These are phyloP conservation scores for Nicotiana rustica DNA, from an alignment of 305 asterid species.

Conservation along the genomic window DNA sequence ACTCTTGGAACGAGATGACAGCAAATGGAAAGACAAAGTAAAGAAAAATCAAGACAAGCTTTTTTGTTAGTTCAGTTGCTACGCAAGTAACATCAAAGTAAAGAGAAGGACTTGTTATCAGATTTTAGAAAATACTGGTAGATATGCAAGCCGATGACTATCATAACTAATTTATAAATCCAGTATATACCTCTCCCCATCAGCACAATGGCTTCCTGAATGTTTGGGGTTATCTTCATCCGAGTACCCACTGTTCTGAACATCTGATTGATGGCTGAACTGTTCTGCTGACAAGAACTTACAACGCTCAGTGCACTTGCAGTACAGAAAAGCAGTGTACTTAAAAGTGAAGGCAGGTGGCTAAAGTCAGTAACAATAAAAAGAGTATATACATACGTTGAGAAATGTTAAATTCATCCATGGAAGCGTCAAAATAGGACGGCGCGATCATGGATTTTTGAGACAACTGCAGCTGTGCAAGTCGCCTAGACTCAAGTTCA, in stretches of 20 bases:
- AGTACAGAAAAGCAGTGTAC: background rate
- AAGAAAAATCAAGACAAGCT: background rate
- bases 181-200: slow-evolving; percentile 67
- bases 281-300: slow-evolving; percentile 56
- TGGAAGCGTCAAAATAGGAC: slow-evolving; percentile 49
- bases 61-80: background rate
- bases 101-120: background rate
- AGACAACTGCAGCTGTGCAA: slow-evolving; percentile 63
- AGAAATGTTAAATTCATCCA: slow-evolving; percentile 54
- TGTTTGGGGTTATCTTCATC: slow-evolving; percentile 52
- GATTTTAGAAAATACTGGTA: background rate
- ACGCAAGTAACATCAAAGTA: background rate
- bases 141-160: background rate
- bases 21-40: background rate
- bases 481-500: slow-evolving; percentile 59
- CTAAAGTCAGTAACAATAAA: background rate
- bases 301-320: slow-evolving; percentile 50
- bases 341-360: background rate
- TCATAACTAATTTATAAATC: slow-evolving; percentile 3
- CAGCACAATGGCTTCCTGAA: slow-evolving; percentile 48
- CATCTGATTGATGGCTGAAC: slow-evolving; percentile 49
- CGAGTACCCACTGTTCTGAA: slow-evolving; percentile 51
- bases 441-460: slow-evolving; percentile 46
- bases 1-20: background rate
- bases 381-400: slow-evolving; percentile 48